Evolutionary conservation across 2,329 filamentous ascomycete species (phyloP).

Genomic region (Fusarium xylarioides): DNA sequence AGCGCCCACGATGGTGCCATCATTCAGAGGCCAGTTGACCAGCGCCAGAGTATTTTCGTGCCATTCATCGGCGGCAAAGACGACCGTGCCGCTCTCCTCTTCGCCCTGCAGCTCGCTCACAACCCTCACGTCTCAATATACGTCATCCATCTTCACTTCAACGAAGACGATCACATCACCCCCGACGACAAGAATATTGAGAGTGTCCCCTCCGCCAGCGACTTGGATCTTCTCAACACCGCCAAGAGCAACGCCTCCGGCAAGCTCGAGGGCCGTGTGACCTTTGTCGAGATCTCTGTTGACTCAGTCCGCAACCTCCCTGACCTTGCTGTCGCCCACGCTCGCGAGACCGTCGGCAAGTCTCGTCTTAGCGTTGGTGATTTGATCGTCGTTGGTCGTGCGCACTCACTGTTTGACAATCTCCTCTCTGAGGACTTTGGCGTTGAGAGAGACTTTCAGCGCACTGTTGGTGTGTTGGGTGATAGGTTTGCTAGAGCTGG

Average conservation of each 20-base stretch:
- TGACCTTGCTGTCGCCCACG: constrained; percentile 36
- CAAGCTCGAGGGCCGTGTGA: constrained; percentile 33
- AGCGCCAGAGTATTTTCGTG: constrained; percentile 84
- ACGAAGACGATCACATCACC: constrained; percentile 27
- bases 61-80: constrained; percentile 88
- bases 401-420: constrained; percentile 25
- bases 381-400: constrained; percentile 41
- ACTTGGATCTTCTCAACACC: constrained; percentile 44
- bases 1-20: constrained; percentile 62
- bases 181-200: constrained; percentile 13
- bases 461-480: constrained; percentile 41
- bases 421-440: constrained; percentile 32
- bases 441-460: constrained; percentile 41
- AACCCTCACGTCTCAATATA: constrained; percentile 83
- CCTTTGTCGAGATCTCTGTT: constrained; percentile 34
- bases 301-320: constrained; percentile 40
- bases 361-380: constrained; percentile 39
- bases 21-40: constrained; percentile 64
- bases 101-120: constrained; percentile 85
- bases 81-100: constrained; percentile 79
- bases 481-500: constrained; percentile 39
- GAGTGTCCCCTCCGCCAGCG: constrained; percentile 27
- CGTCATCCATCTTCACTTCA: constrained; percentile 61
- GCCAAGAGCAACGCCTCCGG: constrained; percentile 30
- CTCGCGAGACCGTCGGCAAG: constrained; percentile 36